Evolutionary conservation across 108 stramenopile genomes (phyloP).

Genomic region (Skeletonema menzelii): DNA sequence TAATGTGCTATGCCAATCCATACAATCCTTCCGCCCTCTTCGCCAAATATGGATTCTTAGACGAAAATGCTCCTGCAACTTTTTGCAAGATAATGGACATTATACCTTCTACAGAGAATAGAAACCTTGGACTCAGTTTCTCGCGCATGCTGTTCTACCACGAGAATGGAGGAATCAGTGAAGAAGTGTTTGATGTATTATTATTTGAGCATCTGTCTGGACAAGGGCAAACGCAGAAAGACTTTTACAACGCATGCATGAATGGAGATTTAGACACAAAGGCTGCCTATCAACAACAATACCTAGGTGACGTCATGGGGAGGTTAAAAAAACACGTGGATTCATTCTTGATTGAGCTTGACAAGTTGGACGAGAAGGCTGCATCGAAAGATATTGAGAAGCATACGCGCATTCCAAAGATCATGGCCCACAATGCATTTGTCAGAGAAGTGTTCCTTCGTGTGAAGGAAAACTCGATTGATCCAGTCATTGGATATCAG

Average conservation of each 20-base stretch:
- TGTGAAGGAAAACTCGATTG: slow-evolving; percentile 43
- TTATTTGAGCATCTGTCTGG: slow-evolving; percentile 44
- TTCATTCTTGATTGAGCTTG: slow-evolving; percentile 43
- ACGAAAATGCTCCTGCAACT: slow-evolving; percentile 51
- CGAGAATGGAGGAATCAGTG: slow-evolving; percentile 57
- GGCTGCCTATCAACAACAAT: slow-evolving; percentile 50
- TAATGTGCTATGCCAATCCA: slow-evolving; percentile 51
- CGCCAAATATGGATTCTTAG: slow-evolving; percentile 66
- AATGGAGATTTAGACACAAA: slow-evolving; percentile 55
- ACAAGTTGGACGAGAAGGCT: slow-evolving; percentile 48
- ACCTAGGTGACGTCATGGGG: slow-evolving; percentile 35
- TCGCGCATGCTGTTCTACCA: slow-evolving; percentile 65
- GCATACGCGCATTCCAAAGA: slow-evolving; percentile 49
- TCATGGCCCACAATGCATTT: slow-evolving; percentile 54
- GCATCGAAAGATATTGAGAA: slow-evolving; percentile 22
- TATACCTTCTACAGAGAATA: slow-evolving; percentile 44
- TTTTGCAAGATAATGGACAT: slow-evolving; percentile 71
- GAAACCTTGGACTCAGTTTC: slow-evolving; percentile 58
- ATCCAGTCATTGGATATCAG: slow-evolving; percentile 21
- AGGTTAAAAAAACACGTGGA: slow-evolving; percentile 58
- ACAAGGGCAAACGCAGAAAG: slow-evolving; percentile 28
- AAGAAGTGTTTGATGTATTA: slow-evolving; percentile 63
- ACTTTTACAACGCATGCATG: slow-evolving; percentile 58
- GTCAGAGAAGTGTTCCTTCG: slow-evolving; percentile 42
- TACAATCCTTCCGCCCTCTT: slow-evolving; percentile 59